Evolutionary conservation across 1,139 yeast genomes (phyloP).

Genomic region (Pichia sp.): DNA sequence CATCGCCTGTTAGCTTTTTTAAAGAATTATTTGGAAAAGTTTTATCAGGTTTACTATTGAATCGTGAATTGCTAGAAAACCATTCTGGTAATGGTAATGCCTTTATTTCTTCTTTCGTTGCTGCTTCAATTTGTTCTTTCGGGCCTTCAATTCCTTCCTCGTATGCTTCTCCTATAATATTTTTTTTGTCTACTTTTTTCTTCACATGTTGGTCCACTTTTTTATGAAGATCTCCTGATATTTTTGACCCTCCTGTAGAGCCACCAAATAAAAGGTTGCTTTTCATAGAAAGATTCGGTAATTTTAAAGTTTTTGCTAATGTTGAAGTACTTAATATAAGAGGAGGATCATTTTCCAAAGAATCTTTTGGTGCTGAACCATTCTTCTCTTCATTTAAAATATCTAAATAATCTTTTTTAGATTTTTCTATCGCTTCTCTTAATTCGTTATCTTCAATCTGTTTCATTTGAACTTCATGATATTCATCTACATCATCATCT

Average conservation of each 20-base stretch:
- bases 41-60: not conserved
- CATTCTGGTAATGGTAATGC: slow-evolving; percentile 19
- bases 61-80: slow-evolving; percentile 11
- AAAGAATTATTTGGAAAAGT: not conserved
- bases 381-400: slow-evolving; percentile 15
- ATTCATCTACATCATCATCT: slow-evolving; percentile 11
- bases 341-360: slow-evolving; percentile 18
- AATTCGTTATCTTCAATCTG: slow-evolving; percentile 32
- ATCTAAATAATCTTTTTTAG: slow-evolving; percentile 31
- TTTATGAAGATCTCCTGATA: too few relatives aligned
- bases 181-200: not conserved
- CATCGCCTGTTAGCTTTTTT: slow-evolving; percentile 34
- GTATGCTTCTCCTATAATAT: not conserved
- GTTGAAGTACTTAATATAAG: slow-evolving; percentile 19
- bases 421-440: slow-evolving; percentile 37
- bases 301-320: slow-evolving; percentile 13
- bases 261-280: slow-evolving; percentile 14
- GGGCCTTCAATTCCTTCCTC: slow-evolving; percentile 1
- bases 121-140: slow-evolving; percentile 2
- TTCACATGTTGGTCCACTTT: too few relatives aligned
- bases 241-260: too few relatives aligned
- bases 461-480: slow-evolving; percentile 14
- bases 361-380: not conserved
- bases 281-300: slow-evolving; percentile 13
- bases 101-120: slow-evolving; percentile 10